Conservation (phyloP, 352 stramenopile genomes). For the Globisporangium okanoganense region DNA sequence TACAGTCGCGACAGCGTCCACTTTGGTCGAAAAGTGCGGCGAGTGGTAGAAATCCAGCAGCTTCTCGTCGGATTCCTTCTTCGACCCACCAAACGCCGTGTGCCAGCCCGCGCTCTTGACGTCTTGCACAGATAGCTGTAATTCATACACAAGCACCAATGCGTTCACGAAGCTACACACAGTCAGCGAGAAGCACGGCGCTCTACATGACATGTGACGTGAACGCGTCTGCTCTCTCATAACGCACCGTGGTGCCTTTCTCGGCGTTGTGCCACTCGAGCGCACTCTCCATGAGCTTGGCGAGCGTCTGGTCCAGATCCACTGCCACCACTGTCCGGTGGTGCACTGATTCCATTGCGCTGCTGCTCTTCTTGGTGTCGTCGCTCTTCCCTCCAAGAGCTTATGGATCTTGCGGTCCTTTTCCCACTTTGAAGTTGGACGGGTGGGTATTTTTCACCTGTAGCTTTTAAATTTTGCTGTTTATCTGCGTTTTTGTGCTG, state of each 20-base stretch:
- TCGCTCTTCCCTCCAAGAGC: neutral
- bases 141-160: neutral
- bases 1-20: conserved; percentile 28
- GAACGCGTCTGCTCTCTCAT: neutral
- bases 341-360: conserved; percentile 17
- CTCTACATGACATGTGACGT: neutral
- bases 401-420: conserved; percentile 7
- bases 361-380: neutral
- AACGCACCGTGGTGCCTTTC: conserved; percentile 29
- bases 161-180: too few species aligned
- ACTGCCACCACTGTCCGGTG: conserved; percentile 43
- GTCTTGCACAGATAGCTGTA: conserved; percentile 17
- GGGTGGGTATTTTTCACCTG: neutral
- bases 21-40: conserved; percentile 31
- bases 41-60: conserved; percentile 50
- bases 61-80: conserved; percentile 25
- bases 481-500: neutral
- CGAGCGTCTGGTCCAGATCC: conserved; percentile 64
- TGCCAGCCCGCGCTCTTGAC: conserved; percentile 28
- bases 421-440: neutral
- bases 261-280: conserved; percentile 53
- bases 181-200: neutral
- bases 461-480: neutral
- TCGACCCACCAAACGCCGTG: conserved; percentile 23
- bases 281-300: conserved; percentile 37